These are phyloP conservation scores for Fusarium decemcellulare DNA, from an alignment of 2,329 filamentous ascomycete genomes.

Conservation along the genomic window DNA sequence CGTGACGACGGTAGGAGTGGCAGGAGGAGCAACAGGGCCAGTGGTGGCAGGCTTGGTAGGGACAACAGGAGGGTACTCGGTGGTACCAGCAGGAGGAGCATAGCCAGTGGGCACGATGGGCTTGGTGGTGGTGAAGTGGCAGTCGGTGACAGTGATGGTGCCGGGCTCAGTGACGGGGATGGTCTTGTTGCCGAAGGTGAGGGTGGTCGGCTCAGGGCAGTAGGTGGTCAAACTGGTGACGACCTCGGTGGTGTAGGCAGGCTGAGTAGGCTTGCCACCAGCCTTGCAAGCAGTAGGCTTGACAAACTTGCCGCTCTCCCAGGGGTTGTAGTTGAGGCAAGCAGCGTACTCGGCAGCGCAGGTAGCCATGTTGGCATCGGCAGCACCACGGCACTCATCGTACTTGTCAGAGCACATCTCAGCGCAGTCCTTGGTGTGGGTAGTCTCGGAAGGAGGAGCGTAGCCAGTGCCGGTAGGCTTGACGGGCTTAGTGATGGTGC, in stretches of 20 bases:
- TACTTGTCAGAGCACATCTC: too few species aligned
- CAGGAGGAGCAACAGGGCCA: slow-evolving; percentile 8
- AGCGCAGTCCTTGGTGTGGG: too few species aligned
- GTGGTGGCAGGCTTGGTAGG: not conserved
- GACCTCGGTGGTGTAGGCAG: slow-evolving; percentile 70
- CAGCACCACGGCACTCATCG: too few species aligned
- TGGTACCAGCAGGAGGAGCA: too few species aligned
- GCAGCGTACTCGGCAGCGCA: too few species aligned
- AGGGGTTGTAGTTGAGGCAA: too few species aligned
- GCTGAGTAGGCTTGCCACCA: slow-evolving; percentile 26
- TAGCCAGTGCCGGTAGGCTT: slow-evolving; percentile 4
- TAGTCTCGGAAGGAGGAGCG: too few species aligned
- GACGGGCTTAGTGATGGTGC: slow-evolving; percentile 67
- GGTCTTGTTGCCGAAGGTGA: slow-evolving; percentile 64
- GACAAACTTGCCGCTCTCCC: too few species aligned
- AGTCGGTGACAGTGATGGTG: slow-evolving; percentile 69
- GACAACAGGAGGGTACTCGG: too few species aligned
- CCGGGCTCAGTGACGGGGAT: slow-evolving; percentile 69
- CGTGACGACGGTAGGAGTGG: slow-evolving; percentile 20
- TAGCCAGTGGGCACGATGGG: slow-evolving; percentile 37
- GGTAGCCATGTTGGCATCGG: too few species aligned
- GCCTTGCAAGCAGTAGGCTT: too few species aligned
- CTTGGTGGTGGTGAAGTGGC: slow-evolving; percentile 71
- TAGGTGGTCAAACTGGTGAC: slow-evolving; percentile 68
- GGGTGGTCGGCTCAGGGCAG: slow-evolving; percentile 64